These are phyloP conservation scores for Celoporthe dispersa DNA, from an alignment of 2,329 filamentous ascomycete genomes.

Conservation along the genomic window DNA sequence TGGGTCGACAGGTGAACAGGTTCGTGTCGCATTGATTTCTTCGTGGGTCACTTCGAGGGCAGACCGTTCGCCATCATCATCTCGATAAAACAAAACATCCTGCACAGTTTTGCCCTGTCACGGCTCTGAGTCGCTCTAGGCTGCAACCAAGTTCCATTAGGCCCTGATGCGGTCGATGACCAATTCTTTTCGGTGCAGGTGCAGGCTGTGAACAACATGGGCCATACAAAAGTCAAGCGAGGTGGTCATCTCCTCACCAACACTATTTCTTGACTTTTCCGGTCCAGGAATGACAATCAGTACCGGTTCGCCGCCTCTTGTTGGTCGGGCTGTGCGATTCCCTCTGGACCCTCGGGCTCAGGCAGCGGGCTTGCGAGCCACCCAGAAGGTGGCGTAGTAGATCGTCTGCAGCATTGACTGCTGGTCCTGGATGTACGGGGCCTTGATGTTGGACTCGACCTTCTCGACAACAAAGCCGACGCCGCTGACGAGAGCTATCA, in stretches of 20 bases:
- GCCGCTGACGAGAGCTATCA: slow-evolving; percentile 72
- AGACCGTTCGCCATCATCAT: background rate
- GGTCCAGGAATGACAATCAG: background rate
- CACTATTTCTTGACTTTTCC: background rate
- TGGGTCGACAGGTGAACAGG: background rate
- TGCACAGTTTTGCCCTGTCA: background rate
- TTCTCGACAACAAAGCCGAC: slow-evolving; percentile 78
- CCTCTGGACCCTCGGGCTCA: background rate
- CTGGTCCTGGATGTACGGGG: slow-evolving; percentile 86
- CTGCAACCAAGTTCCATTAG: background rate
- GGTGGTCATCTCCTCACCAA: background rate
- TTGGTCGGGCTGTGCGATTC: background rate
- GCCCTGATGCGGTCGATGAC: background rate
- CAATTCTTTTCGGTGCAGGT: background rate
- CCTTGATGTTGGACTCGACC: slow-evolving; percentile 61
- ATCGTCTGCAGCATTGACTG: slow-evolving; percentile 84
- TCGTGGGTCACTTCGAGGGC: background rate
- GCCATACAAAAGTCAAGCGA: background rate
- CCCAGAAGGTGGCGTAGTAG: slow-evolving; percentile 83
- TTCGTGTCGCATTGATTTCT: background rate
- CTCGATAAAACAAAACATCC: background rate
- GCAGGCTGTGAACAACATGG: background rate
- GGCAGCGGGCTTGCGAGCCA: slow-evolving; percentile 69
- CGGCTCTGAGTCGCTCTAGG: background rate
- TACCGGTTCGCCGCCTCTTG: background rate